These are phyloP conservation scores for Diospyros kaki DNA, from an alignment of 148 eudicot species.

Conservation along the genomic window DNA sequence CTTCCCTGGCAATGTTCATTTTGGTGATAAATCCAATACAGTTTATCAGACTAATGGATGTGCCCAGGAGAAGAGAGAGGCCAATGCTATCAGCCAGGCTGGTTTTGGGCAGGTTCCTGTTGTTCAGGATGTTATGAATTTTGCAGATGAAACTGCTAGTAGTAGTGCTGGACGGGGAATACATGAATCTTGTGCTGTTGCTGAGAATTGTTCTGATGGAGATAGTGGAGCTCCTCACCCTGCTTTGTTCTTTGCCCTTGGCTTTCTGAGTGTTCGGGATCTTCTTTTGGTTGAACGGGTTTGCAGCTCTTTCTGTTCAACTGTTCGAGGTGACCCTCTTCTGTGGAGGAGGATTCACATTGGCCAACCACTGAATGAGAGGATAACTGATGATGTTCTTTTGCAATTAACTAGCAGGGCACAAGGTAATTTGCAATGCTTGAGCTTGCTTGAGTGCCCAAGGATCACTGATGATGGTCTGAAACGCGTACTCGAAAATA, in stretches of 20 bases:
- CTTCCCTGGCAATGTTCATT: slow-evolving; percentile 21
- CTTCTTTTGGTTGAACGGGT: slow-evolving; percentile 65
- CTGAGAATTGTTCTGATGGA: slow-evolving; percentile 15
- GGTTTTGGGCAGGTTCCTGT: slow-evolving; percentile 14
- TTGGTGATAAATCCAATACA: slow-evolving; percentile 24
- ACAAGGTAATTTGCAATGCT: slow-evolving; percentile 62
- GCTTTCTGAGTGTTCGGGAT: slow-evolving; percentile 62
- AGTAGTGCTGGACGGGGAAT: not conserved
- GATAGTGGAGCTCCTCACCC: slow-evolving; percentile 43
- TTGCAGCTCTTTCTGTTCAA: slow-evolving; percentile 53
- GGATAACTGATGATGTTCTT: slow-evolving; percentile 64
- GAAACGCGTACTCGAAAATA: slow-evolving; percentile 48
- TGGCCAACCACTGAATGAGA: slow-evolving; percentile 51
- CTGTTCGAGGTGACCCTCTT: slow-evolving; percentile 60
- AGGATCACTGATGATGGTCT: slow-evolving; percentile 69
- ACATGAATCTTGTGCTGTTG: slow-evolving; percentile 17
- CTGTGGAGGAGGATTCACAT: slow-evolving; percentile 68
- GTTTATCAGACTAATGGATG: slow-evolving; percentile 9
- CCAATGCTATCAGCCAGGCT: slow-evolving; percentile 9
- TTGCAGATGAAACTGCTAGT: slow-evolving; percentile 5
- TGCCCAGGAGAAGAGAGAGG: slow-evolving; percentile 17
- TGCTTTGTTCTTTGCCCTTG: slow-evolving; percentile 61
- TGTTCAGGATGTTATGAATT: slow-evolving; percentile 9
- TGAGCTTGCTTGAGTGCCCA: slow-evolving; percentile 71
- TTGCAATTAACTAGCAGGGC: slow-evolving; percentile 58